These are phyloP conservation scores for Mycena pura DNA, from an alignment of 768 basidiomycete genomes.

Conservation along the genomic window DNA sequence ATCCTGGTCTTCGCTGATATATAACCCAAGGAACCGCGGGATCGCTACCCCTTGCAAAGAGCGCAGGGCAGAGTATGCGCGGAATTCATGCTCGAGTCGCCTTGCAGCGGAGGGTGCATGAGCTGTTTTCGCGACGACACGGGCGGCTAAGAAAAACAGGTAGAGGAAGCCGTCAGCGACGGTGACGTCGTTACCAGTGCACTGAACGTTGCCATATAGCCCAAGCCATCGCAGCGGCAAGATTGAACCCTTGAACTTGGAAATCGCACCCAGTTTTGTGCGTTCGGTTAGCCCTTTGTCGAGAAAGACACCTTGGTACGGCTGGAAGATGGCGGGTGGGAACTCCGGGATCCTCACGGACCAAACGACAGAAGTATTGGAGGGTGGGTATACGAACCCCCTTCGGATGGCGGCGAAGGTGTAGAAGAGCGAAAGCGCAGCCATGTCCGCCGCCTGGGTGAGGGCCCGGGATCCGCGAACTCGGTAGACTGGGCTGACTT, in stretches of 20 bases:
- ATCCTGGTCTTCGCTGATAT: background rate
- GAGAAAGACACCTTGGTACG: too few species aligned
- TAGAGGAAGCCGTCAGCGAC: background rate
- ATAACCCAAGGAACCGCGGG: background rate
- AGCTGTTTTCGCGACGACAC: too few species aligned
- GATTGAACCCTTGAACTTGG: too few species aligned
- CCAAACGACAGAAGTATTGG: too few species aligned
- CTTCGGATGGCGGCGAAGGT: background rate
- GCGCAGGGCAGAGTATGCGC: background rate
- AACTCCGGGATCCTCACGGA: too few species aligned
- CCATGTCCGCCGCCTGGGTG: background rate
- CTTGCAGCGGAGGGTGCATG: too few species aligned
- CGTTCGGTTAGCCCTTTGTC: too few species aligned
- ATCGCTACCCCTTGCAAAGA: constrained; percentile 1
- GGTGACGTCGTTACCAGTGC: too few species aligned
- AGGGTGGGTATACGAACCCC: background rate
- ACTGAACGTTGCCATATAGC: too few species aligned
- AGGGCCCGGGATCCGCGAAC: background rate
- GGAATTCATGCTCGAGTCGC: background rate
- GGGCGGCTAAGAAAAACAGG: background rate
- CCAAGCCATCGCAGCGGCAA: too few species aligned
- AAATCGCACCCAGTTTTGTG: too few species aligned
- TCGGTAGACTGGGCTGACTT: background rate
- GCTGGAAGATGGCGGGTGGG: too few species aligned
- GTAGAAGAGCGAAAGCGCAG: background rate